Conservation (phyloP, 495 filamentous ascomycete genomes). For the Penicillium crystallinum region DNA sequence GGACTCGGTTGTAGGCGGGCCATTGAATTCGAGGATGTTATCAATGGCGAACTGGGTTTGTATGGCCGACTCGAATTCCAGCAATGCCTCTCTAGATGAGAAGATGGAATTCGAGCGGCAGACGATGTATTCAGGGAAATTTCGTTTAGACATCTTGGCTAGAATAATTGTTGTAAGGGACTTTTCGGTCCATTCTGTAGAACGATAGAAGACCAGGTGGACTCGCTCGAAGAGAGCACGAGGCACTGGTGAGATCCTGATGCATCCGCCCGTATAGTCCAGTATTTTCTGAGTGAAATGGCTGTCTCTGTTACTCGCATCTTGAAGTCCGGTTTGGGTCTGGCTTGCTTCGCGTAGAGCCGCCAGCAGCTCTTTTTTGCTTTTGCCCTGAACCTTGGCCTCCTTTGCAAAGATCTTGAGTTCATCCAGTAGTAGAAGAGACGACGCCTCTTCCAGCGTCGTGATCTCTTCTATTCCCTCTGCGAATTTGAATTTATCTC, state of each 20-base stretch:
- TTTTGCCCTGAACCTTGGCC: slow-evolving; percentile 81
- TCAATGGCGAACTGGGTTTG: slow-evolving; percentile 81
- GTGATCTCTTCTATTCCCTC: slow-evolving; percentile 70
- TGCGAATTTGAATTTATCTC: slow-evolving; percentile 64
- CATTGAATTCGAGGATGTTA: slow-evolving; percentile 74
- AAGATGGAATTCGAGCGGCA: slow-evolving; percentile 90
- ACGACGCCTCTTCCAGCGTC: slow-evolving; percentile 79
- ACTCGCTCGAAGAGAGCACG: slow-evolving; percentile 87
- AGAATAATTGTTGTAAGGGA: slow-evolving; percentile 94
- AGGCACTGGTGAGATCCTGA: slow-evolving; percentile 69
- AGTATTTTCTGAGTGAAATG: slow-evolving; percentile 74
- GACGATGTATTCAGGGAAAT: slow-evolving; percentile 87
- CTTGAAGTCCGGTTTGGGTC: slow-evolving; percentile 66
- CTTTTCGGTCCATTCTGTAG: slow-evolving; percentile 96
- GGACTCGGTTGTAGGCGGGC: slow-evolving; percentile 61
- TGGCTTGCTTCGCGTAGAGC: slow-evolving; percentile 66
- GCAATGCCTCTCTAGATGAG: slow-evolving; percentile 60
- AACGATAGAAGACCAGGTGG: slow-evolving; percentile 92
- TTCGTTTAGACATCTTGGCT: slow-evolving; percentile 76
- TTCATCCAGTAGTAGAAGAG: slow-evolving; percentile 77
- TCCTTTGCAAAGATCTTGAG: slow-evolving; percentile 81
- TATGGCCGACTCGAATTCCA: slow-evolving; percentile 87
- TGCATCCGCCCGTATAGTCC: slow-evolving; percentile 72
- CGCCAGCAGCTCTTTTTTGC: slow-evolving; percentile 72
- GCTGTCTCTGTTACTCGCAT: slow-evolving; percentile 52